Base-by-base conservation (phyloP, 768 basidiomycete species). In the Leccinum variicolor region DNA sequence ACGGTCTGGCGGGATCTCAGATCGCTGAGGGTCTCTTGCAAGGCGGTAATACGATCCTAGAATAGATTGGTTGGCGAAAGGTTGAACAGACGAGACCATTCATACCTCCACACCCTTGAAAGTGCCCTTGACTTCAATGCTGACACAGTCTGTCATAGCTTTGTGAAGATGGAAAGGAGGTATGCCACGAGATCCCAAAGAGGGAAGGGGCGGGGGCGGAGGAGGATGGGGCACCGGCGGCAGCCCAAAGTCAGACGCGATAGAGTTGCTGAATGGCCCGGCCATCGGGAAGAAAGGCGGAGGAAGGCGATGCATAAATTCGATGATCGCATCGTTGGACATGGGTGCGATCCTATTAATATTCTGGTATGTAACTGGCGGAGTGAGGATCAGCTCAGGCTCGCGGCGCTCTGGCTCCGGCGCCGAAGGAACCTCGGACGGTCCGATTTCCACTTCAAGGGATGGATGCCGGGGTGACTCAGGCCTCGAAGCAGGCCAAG, bases 401-500 rank as follows among this genome's bases (percentile, higher is more conserved):
- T 56, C 60, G 36, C 36, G 39, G 21, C n/a, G n/a, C 41, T 52
- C 55, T 5, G 11, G 34, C 15, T 62, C 58, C 21, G 55, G 34
- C 6, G 3, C 51, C 19, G 53, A 52, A 13, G 43, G 50, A 1
- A 47, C 43, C 28, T 70, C 66, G 4, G 55, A 51, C 36, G 53
- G 62, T 2, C 15, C 39, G 13, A 45, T 19, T 31, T 64, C 69
- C 28, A 52, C 48, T 53, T 57, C 64, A 45, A 61, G 52, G 15
- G 56, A 58, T 15, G 64, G 49, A 28, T 55, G 59, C 39, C 53
- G 63, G 26, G 72, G 70, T n/a, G 74, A 76, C 31, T 71, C 65
- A 7, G 68, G 71, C 45, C 73, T 72, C 11, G 75, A 76, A 54
- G 57, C 61, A 11, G 79, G 76, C 75, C 78, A 81, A 26, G 77